Conservation (phyloP, 2,329 filamentous ascomycete genomes). For the Venturia asperata region DNA sequence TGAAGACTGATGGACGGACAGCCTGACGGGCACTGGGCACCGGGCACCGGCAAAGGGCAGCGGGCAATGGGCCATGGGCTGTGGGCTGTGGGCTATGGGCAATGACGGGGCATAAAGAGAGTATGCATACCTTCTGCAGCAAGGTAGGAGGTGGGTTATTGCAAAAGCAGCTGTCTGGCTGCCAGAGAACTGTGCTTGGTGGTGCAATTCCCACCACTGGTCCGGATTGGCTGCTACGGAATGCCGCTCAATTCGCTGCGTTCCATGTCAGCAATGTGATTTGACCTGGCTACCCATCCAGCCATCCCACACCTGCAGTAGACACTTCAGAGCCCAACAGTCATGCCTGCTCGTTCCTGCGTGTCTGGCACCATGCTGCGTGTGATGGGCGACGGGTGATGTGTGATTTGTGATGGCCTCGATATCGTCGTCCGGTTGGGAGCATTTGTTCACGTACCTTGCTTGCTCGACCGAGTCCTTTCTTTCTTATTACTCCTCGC, state of each 20-base stretch:
- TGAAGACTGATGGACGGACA: too few species aligned
- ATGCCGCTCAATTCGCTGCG: conserved; percentile 10
- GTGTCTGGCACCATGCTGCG: conserved; percentile 3
- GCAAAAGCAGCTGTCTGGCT: neutral
- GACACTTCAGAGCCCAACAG: neutral
- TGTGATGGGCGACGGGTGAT: neutral
- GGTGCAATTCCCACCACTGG: neutral
- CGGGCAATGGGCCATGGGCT: too few species aligned
- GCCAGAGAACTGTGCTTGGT: neutral
- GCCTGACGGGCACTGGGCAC: neutral
- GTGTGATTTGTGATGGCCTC: neutral
- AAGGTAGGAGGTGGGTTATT: too few species aligned
- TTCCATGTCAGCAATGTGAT: conserved; percentile 14
- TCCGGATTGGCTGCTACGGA: conserved; percentile 4
- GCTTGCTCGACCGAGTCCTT: neutral
- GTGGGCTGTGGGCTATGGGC: too few species aligned
- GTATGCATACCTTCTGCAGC: neutral
- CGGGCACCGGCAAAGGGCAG: too few species aligned
- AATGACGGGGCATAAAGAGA: neutral
- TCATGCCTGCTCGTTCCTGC: neutral
- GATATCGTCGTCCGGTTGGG: neutral
- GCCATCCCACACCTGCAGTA: neutral
- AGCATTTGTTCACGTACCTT: neutral
- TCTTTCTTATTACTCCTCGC: neutral
- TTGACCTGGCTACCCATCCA: neutral